phyloP scores from a whole-genome alignment of 164 flowering plant genomes.

The Hamamelis virginiana region DNA sequence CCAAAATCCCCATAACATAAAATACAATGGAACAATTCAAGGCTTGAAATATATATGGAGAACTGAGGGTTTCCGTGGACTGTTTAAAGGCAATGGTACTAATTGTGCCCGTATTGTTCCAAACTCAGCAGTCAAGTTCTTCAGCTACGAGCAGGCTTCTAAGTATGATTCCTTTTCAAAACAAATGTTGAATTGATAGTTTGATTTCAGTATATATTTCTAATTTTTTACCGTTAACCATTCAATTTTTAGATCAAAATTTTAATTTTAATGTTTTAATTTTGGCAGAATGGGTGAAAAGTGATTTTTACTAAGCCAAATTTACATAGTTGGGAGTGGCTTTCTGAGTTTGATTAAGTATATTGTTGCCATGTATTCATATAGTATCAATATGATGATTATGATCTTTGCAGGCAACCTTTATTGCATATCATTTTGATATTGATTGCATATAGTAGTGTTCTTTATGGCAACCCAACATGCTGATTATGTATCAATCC shows the following conservation, averaged over 20 bases:
- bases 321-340: neutral
- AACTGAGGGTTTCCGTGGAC: conserved; percentile 89
- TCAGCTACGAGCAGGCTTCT: conserved; percentile 95
- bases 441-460: neutral
- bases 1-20: conserved; percentile 87
- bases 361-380: neutral
- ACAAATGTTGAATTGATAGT: neutral
- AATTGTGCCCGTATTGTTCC: conserved; percentile 98
- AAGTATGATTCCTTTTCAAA: conserved; percentile 39
- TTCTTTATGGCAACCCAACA: neutral
- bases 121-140: conserved; percentile 96
- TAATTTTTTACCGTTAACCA: neutral
- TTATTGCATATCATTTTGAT: neutral
- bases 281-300: neutral
- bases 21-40: conserved; percentile 90
- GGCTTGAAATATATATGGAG: conserved; percentile 92
- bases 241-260: neutral
- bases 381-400: too few species aligned
- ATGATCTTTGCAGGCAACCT: neutral
- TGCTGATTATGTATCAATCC: too few species aligned
- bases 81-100: conserved; percentile 95
- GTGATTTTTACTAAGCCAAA: neutral
- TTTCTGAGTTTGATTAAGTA: neutral
- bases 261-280: neutral
- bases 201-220: neutral